Percentiles rank a stretch among this genome's conserved stretches.
Conservation (phyloP, 2,329 filamentous ascomycete genomes). For the Diplodia corticola region DNA sequence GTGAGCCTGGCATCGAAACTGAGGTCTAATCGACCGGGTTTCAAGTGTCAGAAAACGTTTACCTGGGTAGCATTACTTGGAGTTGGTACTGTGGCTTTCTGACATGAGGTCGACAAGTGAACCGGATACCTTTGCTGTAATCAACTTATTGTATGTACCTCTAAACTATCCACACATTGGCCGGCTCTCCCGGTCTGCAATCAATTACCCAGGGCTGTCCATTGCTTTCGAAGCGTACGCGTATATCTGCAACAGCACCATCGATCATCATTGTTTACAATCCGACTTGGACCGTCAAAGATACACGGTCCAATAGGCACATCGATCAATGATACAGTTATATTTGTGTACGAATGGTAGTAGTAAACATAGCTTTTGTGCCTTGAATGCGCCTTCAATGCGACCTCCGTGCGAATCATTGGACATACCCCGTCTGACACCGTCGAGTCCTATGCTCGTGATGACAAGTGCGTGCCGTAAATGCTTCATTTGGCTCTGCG, state of each 20-base stretch:
- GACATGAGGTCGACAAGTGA: too few species aligned
- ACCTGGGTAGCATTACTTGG: neutral
- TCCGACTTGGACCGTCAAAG: too few species aligned
- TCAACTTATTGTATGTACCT: too few species aligned
- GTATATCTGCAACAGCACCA: too few species aligned
- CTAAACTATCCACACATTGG: too few species aligned
- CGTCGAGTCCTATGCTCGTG: neutral
- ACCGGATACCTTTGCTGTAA: too few species aligned
- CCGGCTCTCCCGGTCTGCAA: too few species aligned
- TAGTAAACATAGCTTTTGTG: neutral
- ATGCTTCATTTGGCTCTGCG: neutral
- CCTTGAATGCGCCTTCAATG: conserved; percentile 7
- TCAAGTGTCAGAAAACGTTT: neutral
- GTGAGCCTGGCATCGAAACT: conserved; percentile 64
- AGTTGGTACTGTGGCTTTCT: neutral
- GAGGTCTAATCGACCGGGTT: conserved; percentile 55
- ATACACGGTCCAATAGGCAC: too few species aligned
- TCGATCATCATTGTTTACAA: too few species aligned
- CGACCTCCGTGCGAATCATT: neutral
- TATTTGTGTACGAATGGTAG: neutral
- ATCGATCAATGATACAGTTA: neutral
- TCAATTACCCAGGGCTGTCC: too few species aligned
- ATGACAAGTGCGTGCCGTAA: neutral
- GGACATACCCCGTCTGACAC: neutral
- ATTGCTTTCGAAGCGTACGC: too few species aligned